Conservation (phyloP, 352 stramenopile species). For the Salisapilia sapeloensis region DNA sequence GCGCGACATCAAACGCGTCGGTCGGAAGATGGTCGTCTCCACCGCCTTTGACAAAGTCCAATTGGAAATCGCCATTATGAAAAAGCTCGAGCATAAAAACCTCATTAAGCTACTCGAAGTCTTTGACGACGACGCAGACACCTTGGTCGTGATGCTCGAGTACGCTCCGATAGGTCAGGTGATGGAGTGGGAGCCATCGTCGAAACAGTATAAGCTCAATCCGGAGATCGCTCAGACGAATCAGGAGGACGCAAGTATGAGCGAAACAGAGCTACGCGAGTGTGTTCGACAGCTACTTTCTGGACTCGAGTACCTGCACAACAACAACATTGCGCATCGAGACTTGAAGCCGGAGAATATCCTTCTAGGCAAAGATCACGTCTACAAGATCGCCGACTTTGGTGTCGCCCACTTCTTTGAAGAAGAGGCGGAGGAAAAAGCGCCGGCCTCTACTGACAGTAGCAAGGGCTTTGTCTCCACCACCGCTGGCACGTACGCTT, state of each 20-base stretch:
- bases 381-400: constrained; percentile 77
- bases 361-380: constrained; percentile 36
- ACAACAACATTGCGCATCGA: constrained; percentile 77
- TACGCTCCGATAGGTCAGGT: constrained; percentile 67
- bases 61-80: constrained; percentile 81
- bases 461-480: constrained; percentile 64
- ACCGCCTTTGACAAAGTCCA: constrained; percentile 78
- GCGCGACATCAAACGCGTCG: constrained; percentile 71
- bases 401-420: constrained; percentile 73
- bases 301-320: constrained; percentile 68
- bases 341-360: constrained; percentile 81
- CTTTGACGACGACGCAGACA: constrained; percentile 71
- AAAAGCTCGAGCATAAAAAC: constrained; percentile 67
- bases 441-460: constrained; percentile 7
- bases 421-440: constrained; percentile 13
- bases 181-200: constrained; percentile 64
- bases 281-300: constrained; percentile 61
- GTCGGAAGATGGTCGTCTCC: constrained; percentile 67
- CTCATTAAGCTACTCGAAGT: constrained; percentile 69
- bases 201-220: constrained; percentile 31
- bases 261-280: constrained; percentile 28
- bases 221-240: constrained; percentile 4
- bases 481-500: constrained; percentile 71
- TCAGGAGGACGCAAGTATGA: constrained; percentile 13
- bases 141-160: constrained; percentile 72